Base-by-base conservation (phyloP, 108 stramenopile genomes). In the Cyclotella distinguenda region DNA sequence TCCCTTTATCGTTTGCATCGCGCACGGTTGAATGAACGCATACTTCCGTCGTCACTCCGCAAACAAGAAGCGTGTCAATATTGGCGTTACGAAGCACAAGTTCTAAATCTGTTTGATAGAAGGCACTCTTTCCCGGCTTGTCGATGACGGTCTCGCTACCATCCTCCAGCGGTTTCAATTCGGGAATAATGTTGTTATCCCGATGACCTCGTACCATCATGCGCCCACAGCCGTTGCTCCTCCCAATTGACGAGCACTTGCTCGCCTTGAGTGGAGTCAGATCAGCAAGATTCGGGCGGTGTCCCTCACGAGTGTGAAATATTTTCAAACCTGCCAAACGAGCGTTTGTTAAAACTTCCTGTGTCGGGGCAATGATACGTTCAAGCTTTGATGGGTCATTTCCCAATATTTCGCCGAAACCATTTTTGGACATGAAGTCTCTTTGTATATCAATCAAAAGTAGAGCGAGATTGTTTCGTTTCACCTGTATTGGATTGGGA, bases 1-100 rank as follows among this genome's bases (percentile, higher is more conserved):
- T 77, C 2, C 86, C 86, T 5, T 87, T 66, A 69, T 91, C 90
- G 38, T 81, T 86, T 30, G 85, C 90, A 54, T 91, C 90, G 6
- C 87, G 75, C 19, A 86, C 74, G 1, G 90, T 91, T 21, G 84
- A 81, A 51, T 91, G 85, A 16, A 91, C 87, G 55, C 90, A 88
- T 13, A 91, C 82, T 58, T 88, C 89, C 2, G 89, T 87, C 1
- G 89, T 90, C 10, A 90, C 89, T 19, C 89, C 89, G 48, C 80
- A 82, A 0, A 90, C 77, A 30, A 90, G 25, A 11, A 90, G 66
- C 38, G 75, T 82, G 23, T 56, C 48, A 57, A 87, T 80, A 11
- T 60, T 32, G 18, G 57, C 25, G 15, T 73, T 78, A 35, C 40
- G 28, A 44, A 87, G 45, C 9, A 87, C 73, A 9, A 52, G 58